phyloP scores from a whole-genome alignment of 495 filamentous ascomycete species.

The Extremus antarcticus region DNA sequence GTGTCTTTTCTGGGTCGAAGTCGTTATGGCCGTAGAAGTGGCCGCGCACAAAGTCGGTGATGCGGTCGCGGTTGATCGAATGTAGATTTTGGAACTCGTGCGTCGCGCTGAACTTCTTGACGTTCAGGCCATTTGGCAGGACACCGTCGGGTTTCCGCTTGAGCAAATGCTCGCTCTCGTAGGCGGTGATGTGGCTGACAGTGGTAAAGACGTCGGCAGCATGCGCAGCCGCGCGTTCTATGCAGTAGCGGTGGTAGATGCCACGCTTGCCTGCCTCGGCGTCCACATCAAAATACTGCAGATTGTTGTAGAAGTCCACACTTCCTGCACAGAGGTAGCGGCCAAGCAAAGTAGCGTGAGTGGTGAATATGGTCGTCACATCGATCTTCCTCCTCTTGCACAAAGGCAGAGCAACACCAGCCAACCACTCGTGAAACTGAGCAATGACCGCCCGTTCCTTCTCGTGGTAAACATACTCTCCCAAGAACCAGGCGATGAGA shows the following conservation, averaged over 20 bases:
- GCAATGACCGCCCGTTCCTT: slow-evolving; percentile 82
- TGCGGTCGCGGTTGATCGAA: slow-evolving; percentile 90
- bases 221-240: slow-evolving; percentile 87
- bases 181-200: slow-evolving; percentile 96
- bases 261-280: slow-evolving; percentile 94
- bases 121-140: slow-evolving; percentile 90
- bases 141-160: slow-evolving; percentile 98
- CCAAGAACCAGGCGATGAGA: slow-evolving; percentile 93
- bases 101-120: slow-evolving; percentile 96
- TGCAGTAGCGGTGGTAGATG: slow-evolving; percentile 98
- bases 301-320: slow-evolving; percentile 98
- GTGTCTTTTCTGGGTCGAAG: slow-evolving; percentile 88
- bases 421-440: slow-evolving; percentile 98
- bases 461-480: slow-evolving; percentile 94
- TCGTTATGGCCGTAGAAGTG: slow-evolving; percentile 99
- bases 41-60: slow-evolving; percentile 93
- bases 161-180: slow-evolving; percentile 91
- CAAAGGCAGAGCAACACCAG: slow-evolving; percentile 89
- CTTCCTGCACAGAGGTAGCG: slow-evolving; percentile 94
- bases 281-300: slow-evolving; percentile 94
- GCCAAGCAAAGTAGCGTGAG: slow-evolving; percentile 87
- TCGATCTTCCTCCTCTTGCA: slow-evolving; percentile 90
- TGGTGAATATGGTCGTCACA: slow-evolving; percentile 96
- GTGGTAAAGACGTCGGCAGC: slow-evolving; percentile 94
- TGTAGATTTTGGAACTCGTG: slow-evolving; percentile 99